Conservation (phyloP, 805 yeast genomes). For the Isabelozyma rhagii region DNA sequence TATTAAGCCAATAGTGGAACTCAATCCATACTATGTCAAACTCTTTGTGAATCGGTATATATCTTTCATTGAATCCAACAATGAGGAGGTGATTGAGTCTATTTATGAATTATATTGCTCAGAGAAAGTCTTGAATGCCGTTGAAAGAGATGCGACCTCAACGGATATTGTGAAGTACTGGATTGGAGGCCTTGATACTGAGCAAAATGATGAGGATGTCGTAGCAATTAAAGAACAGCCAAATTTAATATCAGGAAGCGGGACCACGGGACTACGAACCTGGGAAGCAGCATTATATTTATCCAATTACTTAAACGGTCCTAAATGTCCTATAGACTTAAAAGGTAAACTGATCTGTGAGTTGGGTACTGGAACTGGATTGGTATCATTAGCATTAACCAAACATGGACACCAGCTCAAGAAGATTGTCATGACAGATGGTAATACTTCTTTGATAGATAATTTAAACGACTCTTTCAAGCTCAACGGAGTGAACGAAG, state of each 20-base stretch:
- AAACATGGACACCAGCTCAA: constrained; percentile 16
- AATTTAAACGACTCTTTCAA: constrained; percentile 41
- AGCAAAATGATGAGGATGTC: neutral
- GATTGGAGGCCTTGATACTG: constrained; percentile 15
- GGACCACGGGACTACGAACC: constrained; percentile 85
- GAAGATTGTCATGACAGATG: constrained; percentile 58
- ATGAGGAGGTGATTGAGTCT: constrained; percentile 31
- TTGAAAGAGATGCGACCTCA: constrained; percentile 33
- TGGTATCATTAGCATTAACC: constrained; percentile 55
- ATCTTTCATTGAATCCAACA: constrained; percentile 21
- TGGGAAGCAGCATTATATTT: constrained; percentile 90
- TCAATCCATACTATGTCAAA: constrained; percentile 55
- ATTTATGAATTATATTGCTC: constrained; percentile 40
- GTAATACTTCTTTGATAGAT: constrained; percentile 55
- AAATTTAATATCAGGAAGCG: constrained; percentile 61
- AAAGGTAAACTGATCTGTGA: constrained; percentile 50
- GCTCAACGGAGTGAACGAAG: constrained; percentile 34
- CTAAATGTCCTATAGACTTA: constrained; percentile 7
- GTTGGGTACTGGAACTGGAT: constrained; percentile 88
- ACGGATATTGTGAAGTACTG: constrained; percentile 36
- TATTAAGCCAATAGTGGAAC: constrained; percentile 11
- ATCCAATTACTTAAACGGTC: constrained; percentile 43
- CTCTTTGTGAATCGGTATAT: constrained; percentile 43
- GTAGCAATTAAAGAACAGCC: constrained; percentile 58
- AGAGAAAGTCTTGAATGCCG: constrained; percentile 25